Evolutionary conservation across 208 protist species (phyloP).

Genomic region (Leishmania braziliensis): DNA sequence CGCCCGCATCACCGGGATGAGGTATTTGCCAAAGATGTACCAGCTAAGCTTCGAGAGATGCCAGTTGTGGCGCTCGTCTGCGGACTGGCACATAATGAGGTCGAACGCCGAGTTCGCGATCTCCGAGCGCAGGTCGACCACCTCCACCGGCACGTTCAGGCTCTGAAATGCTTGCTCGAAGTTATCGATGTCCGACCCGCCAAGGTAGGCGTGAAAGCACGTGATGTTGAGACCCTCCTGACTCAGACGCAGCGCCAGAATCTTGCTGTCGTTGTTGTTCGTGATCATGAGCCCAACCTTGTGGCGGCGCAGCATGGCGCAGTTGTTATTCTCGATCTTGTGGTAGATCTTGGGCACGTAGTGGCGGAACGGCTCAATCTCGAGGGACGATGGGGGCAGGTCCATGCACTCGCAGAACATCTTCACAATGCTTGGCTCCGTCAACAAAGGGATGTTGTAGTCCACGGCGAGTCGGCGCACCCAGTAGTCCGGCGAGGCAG

Average conservation of each 20-base stretch:
- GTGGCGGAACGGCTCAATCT: conserved; percentile 84
- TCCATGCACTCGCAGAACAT: conserved; percentile 78
- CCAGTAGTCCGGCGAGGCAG: conserved; percentile 81
- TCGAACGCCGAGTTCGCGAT: conserved; percentile 88
- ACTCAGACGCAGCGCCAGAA: conserved; percentile 78
- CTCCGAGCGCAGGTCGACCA: conserved; percentile 89
- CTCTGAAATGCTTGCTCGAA: conserved; percentile 78
- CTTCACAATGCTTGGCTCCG: conserved; percentile 82
- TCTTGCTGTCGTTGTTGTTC: conserved; percentile 90
- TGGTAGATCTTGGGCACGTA: conserved; percentile 90
- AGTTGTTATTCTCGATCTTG: conserved; percentile 91
- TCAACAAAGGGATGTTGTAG: conserved; percentile 89
- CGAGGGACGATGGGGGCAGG: conserved; percentile 42
- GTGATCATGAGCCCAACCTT: conserved; percentile 92
- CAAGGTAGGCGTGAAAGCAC: conserved; percentile 91
- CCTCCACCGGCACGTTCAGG: conserved; percentile 78
- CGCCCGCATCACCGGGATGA: conserved; percentile 76
- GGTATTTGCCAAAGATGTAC: conserved; percentile 83
- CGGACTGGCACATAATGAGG: conserved; percentile 82
- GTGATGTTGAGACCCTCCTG: conserved; percentile 83
- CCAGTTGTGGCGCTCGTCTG: conserved; percentile 89
- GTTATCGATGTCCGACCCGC: conserved; percentile 76
- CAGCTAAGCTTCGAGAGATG: conserved; percentile 83
- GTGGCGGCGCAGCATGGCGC: conserved; percentile 83
- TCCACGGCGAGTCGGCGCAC: conserved; percentile 91